phyloP scores from a whole-genome alignment of 805 yeast species.

The Ogataea paraovalis region DNA sequence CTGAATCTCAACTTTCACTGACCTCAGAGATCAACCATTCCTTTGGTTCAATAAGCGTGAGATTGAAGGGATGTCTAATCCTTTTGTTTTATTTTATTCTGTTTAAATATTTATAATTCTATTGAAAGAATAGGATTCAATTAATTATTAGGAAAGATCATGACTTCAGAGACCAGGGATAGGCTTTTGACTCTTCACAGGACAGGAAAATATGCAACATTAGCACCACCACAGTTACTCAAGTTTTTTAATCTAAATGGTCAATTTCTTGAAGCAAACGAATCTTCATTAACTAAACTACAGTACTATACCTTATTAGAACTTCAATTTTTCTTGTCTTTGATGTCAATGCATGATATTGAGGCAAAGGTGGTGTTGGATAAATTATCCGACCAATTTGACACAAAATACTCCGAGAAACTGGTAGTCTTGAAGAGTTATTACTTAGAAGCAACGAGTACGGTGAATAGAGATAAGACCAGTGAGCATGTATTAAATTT shows the following conservation, averaged over 20 bases:
- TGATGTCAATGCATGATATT: slow-evolving; percentile 59
- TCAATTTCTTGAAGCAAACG: slow-evolving; percentile 31
- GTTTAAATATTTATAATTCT: no score
- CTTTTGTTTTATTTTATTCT: no score
- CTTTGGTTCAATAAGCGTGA: no score
- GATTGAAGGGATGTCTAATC: no score
- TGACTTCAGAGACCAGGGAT: slow-evolving; percentile 30
- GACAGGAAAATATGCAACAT: slow-evolving; percentile 47
- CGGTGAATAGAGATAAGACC: slow-evolving; percentile 25
- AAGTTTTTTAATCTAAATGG: slow-evolving; percentile 35
- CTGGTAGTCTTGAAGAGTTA: slow-evolving; percentile 51
- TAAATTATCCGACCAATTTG: slow-evolving; percentile 63
- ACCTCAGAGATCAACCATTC: no score
- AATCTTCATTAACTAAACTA: slow-evolving; percentile 35
- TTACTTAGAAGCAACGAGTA: slow-evolving; percentile 50
- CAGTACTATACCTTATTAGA: slow-evolving; percentile 58
- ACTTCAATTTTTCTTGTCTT: slow-evolving; percentile 62
- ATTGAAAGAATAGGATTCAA: background rate
- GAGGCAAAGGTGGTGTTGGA: slow-evolving; percentile 70
- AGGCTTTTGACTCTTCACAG: slow-evolving; percentile 47
- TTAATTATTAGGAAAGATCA: background rate
- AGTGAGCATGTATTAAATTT: slow-evolving; percentile 33
- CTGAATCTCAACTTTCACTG: no score
- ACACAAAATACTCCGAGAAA: slow-evolving; percentile 47
- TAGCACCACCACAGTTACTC: slow-evolving; percentile 42